Percentiles rank a stretch among this genome's conserved stretches.
phyloP scores from a whole-genome alignment of 352 stramenopile species.

The Pythium graminicola region DNA sequence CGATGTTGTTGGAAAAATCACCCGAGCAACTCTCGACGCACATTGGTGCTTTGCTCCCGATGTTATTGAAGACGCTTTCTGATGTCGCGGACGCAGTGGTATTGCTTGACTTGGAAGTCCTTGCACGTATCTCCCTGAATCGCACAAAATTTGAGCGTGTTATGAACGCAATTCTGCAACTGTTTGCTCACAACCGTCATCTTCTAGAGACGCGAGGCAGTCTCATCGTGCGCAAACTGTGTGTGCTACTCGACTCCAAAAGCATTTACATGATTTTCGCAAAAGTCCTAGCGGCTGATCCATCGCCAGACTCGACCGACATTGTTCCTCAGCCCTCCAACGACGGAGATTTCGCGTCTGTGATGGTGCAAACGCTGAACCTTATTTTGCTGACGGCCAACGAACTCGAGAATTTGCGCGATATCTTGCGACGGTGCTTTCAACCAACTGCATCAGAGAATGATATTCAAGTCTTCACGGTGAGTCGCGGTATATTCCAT shows the following conservation, averaged over 20 bases:
- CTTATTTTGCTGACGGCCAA: conserved; percentile 98
- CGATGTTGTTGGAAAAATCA: conserved; percentile 98
- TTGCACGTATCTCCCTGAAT: conserved; percentile 93
- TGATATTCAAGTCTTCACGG: conserved; percentile 78
- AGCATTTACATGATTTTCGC: conserved; percentile 98
- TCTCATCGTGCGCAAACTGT: conserved; percentile 98
- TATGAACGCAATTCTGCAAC: conserved; percentile 92
- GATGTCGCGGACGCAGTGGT: conserved; percentile 96
- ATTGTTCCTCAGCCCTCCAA: conserved; percentile 18
- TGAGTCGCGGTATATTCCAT: too few species aligned
- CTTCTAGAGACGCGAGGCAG: conserved; percentile 93
- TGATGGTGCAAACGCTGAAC: conserved; percentile 99
- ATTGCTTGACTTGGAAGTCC: conserved; percentile 93
- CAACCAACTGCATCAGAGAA: conserved; percentile 57
- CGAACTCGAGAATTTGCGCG: conserved; percentile 89
- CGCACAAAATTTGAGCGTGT: conserved; percentile 90
- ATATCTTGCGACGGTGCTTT: conserved; percentile 76
- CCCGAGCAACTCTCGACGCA: conserved; percentile 90
- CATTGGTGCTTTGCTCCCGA: conserved; percentile 90
- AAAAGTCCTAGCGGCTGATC: conserved; percentile 86
- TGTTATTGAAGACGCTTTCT: conserved; percentile 94
- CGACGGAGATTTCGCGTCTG: conserved; percentile 94
- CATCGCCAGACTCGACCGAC: conserved; percentile 6
- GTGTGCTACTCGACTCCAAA: conserved; percentile 95
- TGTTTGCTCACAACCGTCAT: conserved; percentile 89